phyloP scores from a whole-genome alignment of 1,139 yeast species.

The Pneumocystis carinii region DNA sequence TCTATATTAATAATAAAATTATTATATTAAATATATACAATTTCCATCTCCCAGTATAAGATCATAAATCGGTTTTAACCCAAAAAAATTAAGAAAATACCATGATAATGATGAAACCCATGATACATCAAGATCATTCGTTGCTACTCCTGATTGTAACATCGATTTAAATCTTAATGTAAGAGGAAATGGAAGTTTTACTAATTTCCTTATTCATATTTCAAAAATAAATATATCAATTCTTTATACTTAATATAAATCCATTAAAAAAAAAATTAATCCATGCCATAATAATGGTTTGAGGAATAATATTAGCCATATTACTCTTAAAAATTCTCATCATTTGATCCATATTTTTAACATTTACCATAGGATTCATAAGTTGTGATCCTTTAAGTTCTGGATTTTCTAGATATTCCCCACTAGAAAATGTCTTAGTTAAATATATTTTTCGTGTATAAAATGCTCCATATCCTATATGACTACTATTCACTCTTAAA shows the following conservation, averaged over 20 bases:
- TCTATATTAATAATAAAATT: neutral
- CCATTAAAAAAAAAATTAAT: slow-evolving; percentile 89
- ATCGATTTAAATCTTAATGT: slow-evolving; percentile 80
- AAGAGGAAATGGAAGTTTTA: slow-evolving; percentile 67
- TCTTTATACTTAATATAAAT: slow-evolving; percentile 39
- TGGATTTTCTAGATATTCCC: slow-evolving; percentile 37
- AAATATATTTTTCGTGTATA: slow-evolving; percentile 33
- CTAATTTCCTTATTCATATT: slow-evolving; percentile 18
- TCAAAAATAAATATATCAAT: neutral
- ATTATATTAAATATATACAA: slow-evolving; percentile 11
- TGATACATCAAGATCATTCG: slow-evolving; percentile 72
- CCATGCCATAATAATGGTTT: slow-evolving; percentile 92
- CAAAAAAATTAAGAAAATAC: slow-evolving; percentile 83
- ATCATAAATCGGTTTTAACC: slow-evolving; percentile 67
- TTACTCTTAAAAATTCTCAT: slow-evolving; percentile 69
- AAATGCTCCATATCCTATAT: slow-evolving; percentile 37
- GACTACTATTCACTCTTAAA: slow-evolving; percentile 36
- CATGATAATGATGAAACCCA: slow-evolving; percentile 97
- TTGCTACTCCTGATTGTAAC: slow-evolving; percentile 77
- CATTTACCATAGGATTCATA: slow-evolving; percentile 53
- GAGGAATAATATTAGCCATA: slow-evolving; percentile 73
- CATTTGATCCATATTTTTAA: slow-evolving; percentile 58
- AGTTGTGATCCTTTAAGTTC: slow-evolving; percentile 27
- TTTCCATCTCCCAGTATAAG: slow-evolving; percentile 47
- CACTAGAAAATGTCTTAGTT: slow-evolving; percentile 35